Evolutionary conservation across 2,329 filamentous ascomycete genomes (phyloP).

Genomic region (Rhytidhysteron rufulum): DNA sequence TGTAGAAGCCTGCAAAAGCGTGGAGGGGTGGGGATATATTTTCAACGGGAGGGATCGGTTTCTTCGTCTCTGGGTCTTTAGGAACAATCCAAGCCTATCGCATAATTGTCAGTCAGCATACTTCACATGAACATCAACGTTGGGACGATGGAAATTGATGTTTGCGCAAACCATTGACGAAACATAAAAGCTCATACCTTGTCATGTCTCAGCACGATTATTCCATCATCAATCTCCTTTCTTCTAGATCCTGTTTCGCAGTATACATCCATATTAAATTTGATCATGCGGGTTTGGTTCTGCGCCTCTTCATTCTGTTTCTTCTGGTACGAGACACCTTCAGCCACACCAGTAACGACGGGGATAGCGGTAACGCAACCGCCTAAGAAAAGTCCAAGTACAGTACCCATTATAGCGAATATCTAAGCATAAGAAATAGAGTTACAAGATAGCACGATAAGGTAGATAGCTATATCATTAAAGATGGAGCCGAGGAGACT

Average conservation of each 20-base stretch:
- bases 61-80: slow-evolving; percentile 22
- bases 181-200: slow-evolving; percentile 31
- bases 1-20: slow-evolving; percentile 50
- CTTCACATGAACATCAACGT: too few species aligned
- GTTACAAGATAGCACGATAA: too few species aligned
- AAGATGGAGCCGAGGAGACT: too few species aligned
- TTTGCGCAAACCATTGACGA: neutral
- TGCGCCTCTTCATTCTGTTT: slow-evolving; percentile 48
- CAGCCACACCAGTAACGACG: slow-evolving; percentile 48
- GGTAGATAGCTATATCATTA: too few species aligned
- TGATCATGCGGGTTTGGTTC: slow-evolving; percentile 49
- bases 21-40: slow-evolving; percentile 35
- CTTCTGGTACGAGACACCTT: slow-evolving; percentile 49
- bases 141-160: too few species aligned
- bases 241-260: slow-evolving; percentile 33
- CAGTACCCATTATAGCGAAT: too few species aligned
- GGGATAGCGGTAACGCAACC: slow-evolving; percentile 43
- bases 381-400: slow-evolving; percentile 34
- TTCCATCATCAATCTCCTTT: slow-evolving; percentile 39
- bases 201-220: slow-evolving; percentile 44
- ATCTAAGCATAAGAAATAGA: too few species aligned
- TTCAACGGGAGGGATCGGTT: slow-evolving; percentile 25
- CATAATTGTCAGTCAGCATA: too few species aligned
- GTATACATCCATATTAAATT: slow-evolving; percentile 47
- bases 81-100: slow-evolving; percentile 33